Evolutionary conservation across 495 filamentous ascomycete species (phyloP).

Genomic region (Daldinia concentrica): DNA sequence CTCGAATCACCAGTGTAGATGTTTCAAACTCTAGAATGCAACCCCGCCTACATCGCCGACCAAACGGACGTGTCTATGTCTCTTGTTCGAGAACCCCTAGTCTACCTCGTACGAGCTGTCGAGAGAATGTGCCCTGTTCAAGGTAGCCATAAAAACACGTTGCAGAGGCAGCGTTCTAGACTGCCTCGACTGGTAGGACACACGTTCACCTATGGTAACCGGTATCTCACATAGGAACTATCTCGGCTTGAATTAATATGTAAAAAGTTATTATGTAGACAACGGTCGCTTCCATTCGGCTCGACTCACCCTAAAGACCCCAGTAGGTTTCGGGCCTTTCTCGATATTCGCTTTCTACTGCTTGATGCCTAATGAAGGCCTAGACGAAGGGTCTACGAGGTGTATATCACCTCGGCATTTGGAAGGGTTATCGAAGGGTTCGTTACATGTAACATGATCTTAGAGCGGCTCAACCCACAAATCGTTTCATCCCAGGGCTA

Average conservation of each 20-base stretch:
- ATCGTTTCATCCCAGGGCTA: slow-evolving; percentile 14
- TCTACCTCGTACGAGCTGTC: slow-evolving; percentile 7
- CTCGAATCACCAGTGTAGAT: not conserved
- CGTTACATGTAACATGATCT: slow-evolving; percentile 19
- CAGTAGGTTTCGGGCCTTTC: not conserved
- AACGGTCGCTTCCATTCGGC: slow-evolving; percentile 13
- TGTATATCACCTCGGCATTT: not conserved
- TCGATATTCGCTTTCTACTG: slow-evolving; percentile 17
- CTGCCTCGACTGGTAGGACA: slow-evolving; percentile 14
- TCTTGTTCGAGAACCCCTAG: slow-evolving; percentile 8
- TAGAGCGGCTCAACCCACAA: slow-evolving; percentile 5
- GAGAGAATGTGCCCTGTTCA: not conserved
- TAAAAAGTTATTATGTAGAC: slow-evolving; percentile 11
- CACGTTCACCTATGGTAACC: slow-evolving; percentile 9
- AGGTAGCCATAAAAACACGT: not conserved
- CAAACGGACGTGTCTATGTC: slow-evolving; percentile 6
- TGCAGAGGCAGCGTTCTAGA: slow-evolving; percentile 18
- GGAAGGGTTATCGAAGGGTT: slow-evolving; percentile 2
- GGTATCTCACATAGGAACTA: slow-evolving; percentile 9
- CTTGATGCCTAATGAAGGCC: slow-evolving; percentile 32
- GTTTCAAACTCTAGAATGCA: not conserved
- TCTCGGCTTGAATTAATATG: slow-evolving; percentile 14
- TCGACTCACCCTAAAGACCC: not conserved
- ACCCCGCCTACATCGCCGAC: slow-evolving; percentile 10
- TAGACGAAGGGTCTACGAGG: slow-evolving; percentile 14